Percentiles rank a stretch among this genome's conserved stretches.
phyloP scores from a whole-genome alignment of 2,329 filamentous ascomycete species.

The Neonectria hederae region DNA sequence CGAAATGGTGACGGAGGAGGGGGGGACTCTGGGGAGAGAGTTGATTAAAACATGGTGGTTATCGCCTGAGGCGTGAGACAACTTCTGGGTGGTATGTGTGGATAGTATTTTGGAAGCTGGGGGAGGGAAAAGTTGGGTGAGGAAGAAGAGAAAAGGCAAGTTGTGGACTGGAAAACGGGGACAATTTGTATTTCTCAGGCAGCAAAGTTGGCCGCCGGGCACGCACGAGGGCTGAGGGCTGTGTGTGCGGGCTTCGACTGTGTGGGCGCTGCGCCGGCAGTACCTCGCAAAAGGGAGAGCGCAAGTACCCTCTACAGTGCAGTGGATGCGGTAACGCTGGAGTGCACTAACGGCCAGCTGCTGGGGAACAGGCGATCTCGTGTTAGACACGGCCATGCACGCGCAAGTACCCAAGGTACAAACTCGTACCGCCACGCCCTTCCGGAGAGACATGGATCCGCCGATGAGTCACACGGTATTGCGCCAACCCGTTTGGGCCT shows the following conservation, averaged over 20 bases:
- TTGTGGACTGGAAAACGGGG: constrained; percentile 40
- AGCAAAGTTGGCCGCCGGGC: constrained; percentile 44
- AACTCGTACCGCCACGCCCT: constrained; percentile 29
- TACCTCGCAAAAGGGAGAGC: neutral
- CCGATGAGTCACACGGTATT: constrained; percentile 49
- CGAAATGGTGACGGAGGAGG: constrained; percentile 63
- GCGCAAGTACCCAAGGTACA: constrained; percentile 28
- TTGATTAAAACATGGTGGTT: constrained; percentile 69
- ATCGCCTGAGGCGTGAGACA: constrained; percentile 50
- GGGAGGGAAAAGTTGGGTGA: constrained; percentile 44
- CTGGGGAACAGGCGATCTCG: neutral
- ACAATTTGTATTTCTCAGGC: constrained; percentile 60
- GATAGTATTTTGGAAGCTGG: constrained; percentile 39
- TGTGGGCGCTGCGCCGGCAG: neutral
- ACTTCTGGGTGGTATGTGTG: constrained; percentile 47
- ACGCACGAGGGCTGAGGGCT: constrained; percentile 34
- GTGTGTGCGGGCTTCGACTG: constrained; percentile 26
- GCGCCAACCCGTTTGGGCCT: constrained; percentile 44
- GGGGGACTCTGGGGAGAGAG: constrained; percentile 49
- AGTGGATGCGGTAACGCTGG: constrained; percentile 35
- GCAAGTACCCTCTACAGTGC: constrained; percentile 25
- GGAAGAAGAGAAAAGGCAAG: constrained; percentile 45
- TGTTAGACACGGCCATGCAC: constrained; percentile 24
- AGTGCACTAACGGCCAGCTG: constrained; percentile 24
- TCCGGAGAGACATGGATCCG: constrained; percentile 42